Evolutionary conservation across 805 yeast species (phyloP).

Genomic region (Candida alai): DNA sequence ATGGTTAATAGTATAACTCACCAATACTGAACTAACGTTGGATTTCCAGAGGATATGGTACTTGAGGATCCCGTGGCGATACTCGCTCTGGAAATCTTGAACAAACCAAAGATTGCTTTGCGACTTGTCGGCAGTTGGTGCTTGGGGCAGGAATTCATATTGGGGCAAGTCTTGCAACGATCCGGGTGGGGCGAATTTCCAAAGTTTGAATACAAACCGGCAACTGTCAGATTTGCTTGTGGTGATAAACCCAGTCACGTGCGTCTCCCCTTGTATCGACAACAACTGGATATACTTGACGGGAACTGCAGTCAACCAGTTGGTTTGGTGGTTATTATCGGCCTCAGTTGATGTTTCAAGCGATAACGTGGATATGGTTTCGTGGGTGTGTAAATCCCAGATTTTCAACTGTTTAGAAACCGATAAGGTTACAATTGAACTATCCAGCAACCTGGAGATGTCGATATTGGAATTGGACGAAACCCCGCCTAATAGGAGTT

Average conservation of each 20-base stretch:
- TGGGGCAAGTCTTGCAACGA: conserved; percentile 1
- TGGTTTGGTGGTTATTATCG: conserved; percentile 7
- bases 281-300: conserved; percentile 25
- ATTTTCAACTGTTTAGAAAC: conserved; percentile 51
- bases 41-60: conserved; percentile 58
- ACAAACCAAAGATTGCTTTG: conserved; percentile 39
- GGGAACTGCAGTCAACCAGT: conserved; percentile 29
- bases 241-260: conserved; percentile 11
- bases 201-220: conserved; percentile 20
- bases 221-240: conserved; percentile 8
- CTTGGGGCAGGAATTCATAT: conserved; percentile 17
- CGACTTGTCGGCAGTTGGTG: conserved; percentile 7
- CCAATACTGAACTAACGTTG: conserved; percentile 50
- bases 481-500: conserved; percentile 29
- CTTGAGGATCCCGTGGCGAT: conserved; percentile 4
- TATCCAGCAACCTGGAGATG: conserved; percentile 20
- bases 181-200: conserved; percentile 21
- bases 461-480: conserved; percentile 44
- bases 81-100: conserved; percentile 29
- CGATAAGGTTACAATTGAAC: conserved; percentile 47
- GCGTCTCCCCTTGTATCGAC: conserved; percentile 8
- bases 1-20: conserved; percentile 17
- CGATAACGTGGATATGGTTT: too few relatives aligned
- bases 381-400: conserved; percentile 50
- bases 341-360: too few relatives aligned